Evolutionary conservation across 1,284 basidiomycete species (phyloP).

Genomic region (Psilocybe mexicana): DNA sequence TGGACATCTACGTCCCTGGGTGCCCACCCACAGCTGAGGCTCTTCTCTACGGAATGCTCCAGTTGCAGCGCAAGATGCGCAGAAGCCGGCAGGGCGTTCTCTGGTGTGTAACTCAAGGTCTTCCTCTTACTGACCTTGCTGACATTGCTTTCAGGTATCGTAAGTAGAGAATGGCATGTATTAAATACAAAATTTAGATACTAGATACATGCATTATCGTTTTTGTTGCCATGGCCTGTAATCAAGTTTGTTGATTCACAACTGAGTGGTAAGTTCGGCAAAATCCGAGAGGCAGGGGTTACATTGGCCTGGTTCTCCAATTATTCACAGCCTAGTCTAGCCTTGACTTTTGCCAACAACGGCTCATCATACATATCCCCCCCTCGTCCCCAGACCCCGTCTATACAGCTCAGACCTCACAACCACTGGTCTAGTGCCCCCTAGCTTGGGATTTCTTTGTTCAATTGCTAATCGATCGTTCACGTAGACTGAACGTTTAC

Average conservation of each 20-base stretch:
- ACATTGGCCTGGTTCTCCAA: neutral
- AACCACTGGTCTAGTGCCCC: conserved; percentile 1
- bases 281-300: conserved; percentile 15
- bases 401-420: neutral
- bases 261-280: conserved; percentile 11
- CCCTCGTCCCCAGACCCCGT: conserved; percentile 4
- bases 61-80: conserved; percentile 97
- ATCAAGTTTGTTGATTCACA: neutral
- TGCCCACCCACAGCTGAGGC: conserved; percentile 96
- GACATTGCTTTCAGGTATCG: conserved; percentile 45
- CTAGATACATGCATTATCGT: neutral
- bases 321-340: conserved; percentile 19
- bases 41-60: conserved; percentile 91
- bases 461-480: conserved; percentile 13
- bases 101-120: conserved; percentile 61
- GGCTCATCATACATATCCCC: conserved; percentile 2
- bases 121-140: conserved; percentile 13
- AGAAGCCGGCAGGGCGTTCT: conserved; percentile 86
- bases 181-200: neutral
- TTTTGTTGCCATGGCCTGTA: neutral
- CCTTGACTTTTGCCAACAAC: conserved; percentile 13
- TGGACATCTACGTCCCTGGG: conserved; percentile 96
- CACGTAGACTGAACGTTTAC: neutral
- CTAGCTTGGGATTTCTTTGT: conserved; percentile 3
- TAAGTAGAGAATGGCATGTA: conserved; percentile 35